Percentiles rank a stretch among this genome's conserved stretches.
Conservation (phyloP, 768 basidiomycete genomes). For the Psilocybe subaeruginosa region DNA sequence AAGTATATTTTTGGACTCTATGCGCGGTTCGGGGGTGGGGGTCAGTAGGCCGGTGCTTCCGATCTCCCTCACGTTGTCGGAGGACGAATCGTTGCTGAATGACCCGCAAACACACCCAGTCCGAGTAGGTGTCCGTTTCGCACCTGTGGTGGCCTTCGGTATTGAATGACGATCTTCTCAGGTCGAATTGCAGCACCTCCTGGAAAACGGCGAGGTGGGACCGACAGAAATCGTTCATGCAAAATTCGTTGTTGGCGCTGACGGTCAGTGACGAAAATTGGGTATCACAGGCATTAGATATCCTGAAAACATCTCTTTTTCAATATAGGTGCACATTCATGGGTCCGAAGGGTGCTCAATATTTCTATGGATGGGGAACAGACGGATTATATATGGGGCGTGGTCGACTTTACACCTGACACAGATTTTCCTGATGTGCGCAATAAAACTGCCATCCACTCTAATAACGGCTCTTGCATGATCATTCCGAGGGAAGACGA, state of each 20-base stretch:
- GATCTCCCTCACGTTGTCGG: conserved; percentile 46
- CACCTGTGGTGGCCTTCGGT: background rate
- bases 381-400: conserved; percentile 81
- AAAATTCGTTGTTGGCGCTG: conserved; percentile 77
- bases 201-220: conserved; percentile 32
- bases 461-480: conserved; percentile 69
- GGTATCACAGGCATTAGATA: background rate
- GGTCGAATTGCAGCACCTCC: conserved; percentile 49
- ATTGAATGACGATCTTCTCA: conserved; percentile 17
- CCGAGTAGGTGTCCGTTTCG: conserved; percentile 25
- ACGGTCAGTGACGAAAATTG: conserved; percentile 47
- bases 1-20: conserved; percentile 57
- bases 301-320: background rate
- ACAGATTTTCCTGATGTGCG: conserved; percentile 82
- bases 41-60: conserved; percentile 57
- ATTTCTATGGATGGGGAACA: conserved; percentile 82
- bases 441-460: conserved; percentile 67
- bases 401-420: conserved; percentile 70
- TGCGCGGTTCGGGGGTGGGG: conserved; percentile 46
- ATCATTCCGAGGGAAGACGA: conserved; percentile 74
- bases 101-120: conserved; percentile 43
- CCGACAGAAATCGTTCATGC: conserved; percentile 63
- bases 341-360: conserved; percentile 70
- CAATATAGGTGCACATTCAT: conserved; percentile 76
- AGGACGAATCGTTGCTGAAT: conserved; percentile 41